Percentiles rank a stretch among this genome's conserved stretches.
Evolutionary conservation across 306 rosid species (phyloP).

Genomic region (Pueraria montana): DNA sequence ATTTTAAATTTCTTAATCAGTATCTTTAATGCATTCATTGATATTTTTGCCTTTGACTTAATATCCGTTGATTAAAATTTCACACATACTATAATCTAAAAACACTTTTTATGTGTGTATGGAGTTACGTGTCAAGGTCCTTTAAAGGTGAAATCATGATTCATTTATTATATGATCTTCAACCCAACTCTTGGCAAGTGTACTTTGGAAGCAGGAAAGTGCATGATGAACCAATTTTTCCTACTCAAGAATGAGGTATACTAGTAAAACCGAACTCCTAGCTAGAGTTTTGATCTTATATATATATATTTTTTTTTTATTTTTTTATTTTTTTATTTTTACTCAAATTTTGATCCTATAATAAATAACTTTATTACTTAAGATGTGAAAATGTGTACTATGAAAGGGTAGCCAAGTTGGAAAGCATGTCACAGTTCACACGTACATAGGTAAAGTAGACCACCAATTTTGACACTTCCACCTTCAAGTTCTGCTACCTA

Average conservation of each 20-base stretch:
- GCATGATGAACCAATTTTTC: conserved; percentile 24
- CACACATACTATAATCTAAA: conserved; percentile 38
- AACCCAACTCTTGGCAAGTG: neutral
- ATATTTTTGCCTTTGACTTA: conserved; percentile 24
- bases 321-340: too few relatives aligned
- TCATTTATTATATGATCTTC: conserved; percentile 18
- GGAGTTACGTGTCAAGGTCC: neutral
- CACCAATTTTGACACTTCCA: conserved; percentile 37
- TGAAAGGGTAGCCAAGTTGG: conserved; percentile 53
- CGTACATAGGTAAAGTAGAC: conserved; percentile 53
- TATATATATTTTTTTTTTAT: too few relatives aligned
- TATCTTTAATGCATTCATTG: neutral
- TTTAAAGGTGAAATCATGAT: neutral
- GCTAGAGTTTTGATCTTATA: neutral
- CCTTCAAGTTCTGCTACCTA: conserved; percentile 48
- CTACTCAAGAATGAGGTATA: neutral
- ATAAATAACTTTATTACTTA: too few relatives aligned
- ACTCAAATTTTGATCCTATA: too few relatives aligned
- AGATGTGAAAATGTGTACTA: conserved; percentile 14
- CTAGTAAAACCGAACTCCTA: neutral
- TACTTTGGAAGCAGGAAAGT: neutral
- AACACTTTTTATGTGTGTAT: neutral
- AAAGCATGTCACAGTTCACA: conserved; percentile 62
- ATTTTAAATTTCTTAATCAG: neutral
- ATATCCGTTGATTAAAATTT: conserved; percentile 45